These are phyloP conservation scores for Camelina hispida DNA, from an alignment of 345 rosid species.

Conservation along the genomic window DNA sequence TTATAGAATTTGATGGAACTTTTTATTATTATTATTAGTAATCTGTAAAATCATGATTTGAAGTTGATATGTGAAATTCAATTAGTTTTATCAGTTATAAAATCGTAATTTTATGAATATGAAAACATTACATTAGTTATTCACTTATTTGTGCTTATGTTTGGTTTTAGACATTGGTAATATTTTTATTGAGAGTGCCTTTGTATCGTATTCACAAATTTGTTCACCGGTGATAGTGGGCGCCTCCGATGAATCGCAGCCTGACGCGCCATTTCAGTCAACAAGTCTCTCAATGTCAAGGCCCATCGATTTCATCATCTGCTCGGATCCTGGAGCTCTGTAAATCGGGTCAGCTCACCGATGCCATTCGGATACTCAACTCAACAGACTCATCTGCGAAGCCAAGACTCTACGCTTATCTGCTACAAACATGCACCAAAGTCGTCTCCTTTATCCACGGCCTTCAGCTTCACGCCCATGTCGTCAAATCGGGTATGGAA, in stretches of 20 bases:
- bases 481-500: conserved; percentile 81
- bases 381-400: conserved; percentile 46
- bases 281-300: conserved; percentile 33
- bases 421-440: conserved; percentile 74
- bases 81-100: too few species aligned
- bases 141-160: too few species aligned
- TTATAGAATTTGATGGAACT: too few species aligned
- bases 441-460: conserved; percentile 63
- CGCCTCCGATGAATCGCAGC: conserved; percentile 54
- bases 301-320: conserved; percentile 18
- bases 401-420: conserved; percentile 66
- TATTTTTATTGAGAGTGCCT: too few species aligned
- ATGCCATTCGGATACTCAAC: conserved; percentile 67
- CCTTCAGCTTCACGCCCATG: conserved; percentile 73
- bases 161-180: too few species aligned
- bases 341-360: conserved; percentile 55
- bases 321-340: conserved; percentile 56
- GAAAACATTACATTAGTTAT: too few species aligned
- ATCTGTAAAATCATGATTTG: too few species aligned
- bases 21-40: too few species aligned
- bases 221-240: conserved; percentile 19
- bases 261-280: conserved; percentile 54
- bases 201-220: neutral
- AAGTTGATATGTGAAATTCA: too few species aligned
- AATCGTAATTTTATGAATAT: too few species aligned